Conservation (phyloP, 2,329 filamentous ascomycete species). For the Rhinocladiella mackenziei region DNA sequence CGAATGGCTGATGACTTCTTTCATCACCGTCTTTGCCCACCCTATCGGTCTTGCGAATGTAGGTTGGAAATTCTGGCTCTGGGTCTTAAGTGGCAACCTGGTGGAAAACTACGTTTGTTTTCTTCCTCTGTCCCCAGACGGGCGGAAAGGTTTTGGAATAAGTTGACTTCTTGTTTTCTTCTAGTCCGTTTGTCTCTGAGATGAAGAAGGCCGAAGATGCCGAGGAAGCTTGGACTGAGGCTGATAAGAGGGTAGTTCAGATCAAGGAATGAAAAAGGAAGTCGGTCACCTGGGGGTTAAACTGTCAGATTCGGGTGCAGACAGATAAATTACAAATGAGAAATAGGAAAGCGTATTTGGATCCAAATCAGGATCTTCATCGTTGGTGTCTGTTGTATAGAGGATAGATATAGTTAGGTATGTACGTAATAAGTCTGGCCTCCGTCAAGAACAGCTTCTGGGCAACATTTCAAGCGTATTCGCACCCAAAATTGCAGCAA, state of each 20-base stretch:
- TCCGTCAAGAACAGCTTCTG: no score
- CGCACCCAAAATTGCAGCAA: no score
- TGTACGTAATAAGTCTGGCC: no score
- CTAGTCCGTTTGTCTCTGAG: neutral
- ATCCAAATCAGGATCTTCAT: no score
- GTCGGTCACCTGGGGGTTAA: no score
- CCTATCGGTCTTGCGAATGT: constrained; percentile 33
- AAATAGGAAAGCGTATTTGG: no score
- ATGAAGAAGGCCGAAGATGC: neutral
- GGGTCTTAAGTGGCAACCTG: constrained; percentile 33
- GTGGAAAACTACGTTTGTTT: constrained; percentile 20
- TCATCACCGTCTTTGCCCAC: constrained; percentile 37
- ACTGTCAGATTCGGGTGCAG: no score
- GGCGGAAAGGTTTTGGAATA: constrained; percentile 24
- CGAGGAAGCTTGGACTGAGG: constrained; percentile 2
- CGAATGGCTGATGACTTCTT: constrained; percentile 37
- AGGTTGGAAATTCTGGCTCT: constrained; percentile 35
- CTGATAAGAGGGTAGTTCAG: neutral
- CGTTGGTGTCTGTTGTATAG: no score
- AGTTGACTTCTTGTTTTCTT: constrained; percentile 18
- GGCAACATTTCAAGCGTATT: neutral
- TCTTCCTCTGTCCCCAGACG: constrained; percentile 24
- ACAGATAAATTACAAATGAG: no score
- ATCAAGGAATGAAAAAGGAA: no score
- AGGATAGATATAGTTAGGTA: no score